Evolutionary conservation across 805 yeast species (phyloP).

Genomic region (Kazachstania psychrophila): DNA sequence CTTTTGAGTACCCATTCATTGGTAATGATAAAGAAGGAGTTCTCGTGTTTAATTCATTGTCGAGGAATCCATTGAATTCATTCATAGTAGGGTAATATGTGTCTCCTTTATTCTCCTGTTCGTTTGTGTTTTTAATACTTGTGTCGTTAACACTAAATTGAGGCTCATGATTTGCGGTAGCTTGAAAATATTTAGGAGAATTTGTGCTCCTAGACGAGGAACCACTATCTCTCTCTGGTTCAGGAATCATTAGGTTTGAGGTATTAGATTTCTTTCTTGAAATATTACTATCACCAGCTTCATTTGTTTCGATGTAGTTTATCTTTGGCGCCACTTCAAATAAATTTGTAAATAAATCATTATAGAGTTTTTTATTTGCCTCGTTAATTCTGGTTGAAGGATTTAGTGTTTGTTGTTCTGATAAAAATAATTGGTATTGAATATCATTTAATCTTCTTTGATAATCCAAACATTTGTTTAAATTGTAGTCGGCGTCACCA

Average conservation of each 20-base stretch:
- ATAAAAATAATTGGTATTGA: slow-evolving; percentile 22
- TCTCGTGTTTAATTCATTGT: neutral
- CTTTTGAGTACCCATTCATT: no score
- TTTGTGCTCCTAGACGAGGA: slow-evolving; percentile 4
- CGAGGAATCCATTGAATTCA: neutral
- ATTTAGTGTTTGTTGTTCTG: slow-evolving; percentile 15
- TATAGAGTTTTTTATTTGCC: slow-evolving; percentile 7
- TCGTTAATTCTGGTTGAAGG: neutral
- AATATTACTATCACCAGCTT: neutral
- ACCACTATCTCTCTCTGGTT: slow-evolving; percentile 2
- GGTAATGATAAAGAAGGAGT: no score
- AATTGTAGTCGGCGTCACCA: slow-evolving; percentile 45
- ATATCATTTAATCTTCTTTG: slow-evolving; percentile 31
- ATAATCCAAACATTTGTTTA: slow-evolving; percentile 45
- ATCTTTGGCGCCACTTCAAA: slow-evolving; percentile 26
- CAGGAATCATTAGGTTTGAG: slow-evolving; percentile 6
- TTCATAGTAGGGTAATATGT: slow-evolving; percentile 3
- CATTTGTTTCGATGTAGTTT: neutral
- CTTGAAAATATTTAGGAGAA: neutral
- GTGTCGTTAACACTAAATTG: neutral
- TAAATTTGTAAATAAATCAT: slow-evolving; percentile 15
- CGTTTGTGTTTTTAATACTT: no score
- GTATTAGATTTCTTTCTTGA: slow-evolving; percentile 5
- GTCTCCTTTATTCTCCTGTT: neutral
- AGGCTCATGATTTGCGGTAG: neutral